Percentiles rank a stretch among this genome's conserved stretches.
Evolutionary conservation across 2,329 filamentous ascomycete genomes (phyloP).

Genomic region (Colletotrichum truncatum): DNA sequence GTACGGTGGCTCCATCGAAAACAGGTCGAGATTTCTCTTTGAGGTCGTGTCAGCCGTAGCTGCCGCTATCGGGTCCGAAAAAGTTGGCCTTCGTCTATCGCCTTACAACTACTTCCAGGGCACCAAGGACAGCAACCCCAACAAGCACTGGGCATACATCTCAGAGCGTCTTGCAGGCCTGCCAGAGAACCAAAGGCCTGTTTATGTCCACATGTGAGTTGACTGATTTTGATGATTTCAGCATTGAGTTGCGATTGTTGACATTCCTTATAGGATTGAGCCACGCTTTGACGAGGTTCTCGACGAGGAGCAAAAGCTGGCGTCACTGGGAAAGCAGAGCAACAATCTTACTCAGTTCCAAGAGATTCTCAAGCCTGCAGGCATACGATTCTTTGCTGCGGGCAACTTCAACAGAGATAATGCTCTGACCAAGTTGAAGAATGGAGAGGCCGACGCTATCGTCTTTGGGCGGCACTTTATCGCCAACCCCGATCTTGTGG

Average conservation of each 20-base stretch:
- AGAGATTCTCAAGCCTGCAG: conserved; percentile 46
- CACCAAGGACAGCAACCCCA: conserved; percentile 38
- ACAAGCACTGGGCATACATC: conserved; percentile 46
- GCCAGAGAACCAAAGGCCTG: conserved; percentile 42
- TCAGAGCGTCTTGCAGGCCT: conserved; percentile 45
- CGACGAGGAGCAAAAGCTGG: conserved; percentile 52
- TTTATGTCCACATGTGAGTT: conserved; percentile 56
- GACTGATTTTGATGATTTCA: accelerated
- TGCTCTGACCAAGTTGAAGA: conserved; percentile 50
- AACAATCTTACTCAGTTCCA: conserved; percentile 51
- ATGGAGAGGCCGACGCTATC: conserved; percentile 36
- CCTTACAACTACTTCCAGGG: conserved; percentile 43
- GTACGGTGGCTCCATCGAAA: conserved; percentile 62
- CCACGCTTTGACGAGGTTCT: conserved; percentile 57
- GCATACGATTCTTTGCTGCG: conserved; percentile 57
- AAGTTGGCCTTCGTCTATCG: conserved; percentile 62
- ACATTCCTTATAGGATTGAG: conserved; percentile 45
- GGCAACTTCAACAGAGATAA: conserved; percentile 53
- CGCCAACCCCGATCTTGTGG: conserved; percentile 40
- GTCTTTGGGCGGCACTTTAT: conserved; percentile 43
- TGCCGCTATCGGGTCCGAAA: conserved; percentile 56
- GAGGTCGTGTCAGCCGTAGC: conserved; percentile 55
- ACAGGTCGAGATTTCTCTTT: conserved; percentile 58
- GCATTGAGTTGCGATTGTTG: accelerated
- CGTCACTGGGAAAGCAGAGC: conserved; percentile 43